These are phyloP conservation scores for Ceratobasidium sp. DNA, from an alignment of 1,284 basidiomycete species.

Conservation along the genomic window DNA sequence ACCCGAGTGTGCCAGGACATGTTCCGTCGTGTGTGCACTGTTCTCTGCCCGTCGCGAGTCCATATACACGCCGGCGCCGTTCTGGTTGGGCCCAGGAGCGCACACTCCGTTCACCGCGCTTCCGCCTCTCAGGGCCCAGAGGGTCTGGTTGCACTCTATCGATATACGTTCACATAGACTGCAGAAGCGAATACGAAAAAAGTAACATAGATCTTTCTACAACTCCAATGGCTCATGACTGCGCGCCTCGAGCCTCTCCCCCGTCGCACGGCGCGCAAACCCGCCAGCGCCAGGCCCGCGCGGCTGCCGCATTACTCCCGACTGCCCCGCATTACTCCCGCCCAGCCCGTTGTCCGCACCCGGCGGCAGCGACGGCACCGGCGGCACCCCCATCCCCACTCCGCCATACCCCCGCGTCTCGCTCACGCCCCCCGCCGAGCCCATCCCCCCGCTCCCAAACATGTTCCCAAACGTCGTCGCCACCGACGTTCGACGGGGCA, in stretches of 20 bases:
- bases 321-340: conserved; percentile 59
- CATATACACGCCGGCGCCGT: conserved; percentile 19
- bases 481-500: conserved; percentile 74
- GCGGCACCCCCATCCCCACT: conserved; percentile 63
- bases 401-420: conserved; percentile 47
- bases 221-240: conserved; percentile 86
- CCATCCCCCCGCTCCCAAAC: conserved; percentile 66
- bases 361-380: conserved; percentile 78
- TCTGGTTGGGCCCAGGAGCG: conserved; percentile 14
- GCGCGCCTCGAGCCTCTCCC: conserved; percentile 76
- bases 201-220: conserved; percentile 55
- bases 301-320: conserved; percentile 79
- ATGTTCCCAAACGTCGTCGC: conserved; percentile 75
- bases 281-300: conserved; percentile 78
- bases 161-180: conserved; percentile 21
- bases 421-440: conserved; percentile 52
- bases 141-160: conserved; percentile 9
- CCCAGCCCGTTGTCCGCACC: conserved; percentile 59
- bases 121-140: conserved; percentile 21
- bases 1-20: conserved; percentile 11
- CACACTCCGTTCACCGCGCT: conserved; percentile 10
- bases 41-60: conserved; percentile 19
- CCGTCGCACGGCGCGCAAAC: conserved; percentile 73
- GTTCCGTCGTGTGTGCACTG: neutral
- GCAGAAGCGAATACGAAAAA: conserved; percentile 35